Evolutionary conservation across 2,329 filamentous ascomycete genomes (phyloP).

Genomic region (Aspergillus amoenus): DNA sequence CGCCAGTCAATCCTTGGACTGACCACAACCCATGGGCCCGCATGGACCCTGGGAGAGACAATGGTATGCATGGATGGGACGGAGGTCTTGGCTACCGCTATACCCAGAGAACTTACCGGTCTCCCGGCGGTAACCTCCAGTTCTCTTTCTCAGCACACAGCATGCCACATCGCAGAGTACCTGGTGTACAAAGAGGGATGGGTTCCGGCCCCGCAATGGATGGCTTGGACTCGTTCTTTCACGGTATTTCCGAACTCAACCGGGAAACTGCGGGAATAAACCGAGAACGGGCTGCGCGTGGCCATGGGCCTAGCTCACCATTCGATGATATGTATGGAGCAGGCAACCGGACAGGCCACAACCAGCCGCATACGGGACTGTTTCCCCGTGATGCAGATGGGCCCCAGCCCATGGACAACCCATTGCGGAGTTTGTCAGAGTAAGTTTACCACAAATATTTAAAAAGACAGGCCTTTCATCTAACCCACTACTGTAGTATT

Average conservation of each 20-base stretch:
- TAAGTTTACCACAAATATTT: constrained; percentile 30
- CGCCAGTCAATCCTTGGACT: constrained; percentile 33
- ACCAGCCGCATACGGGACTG: constrained; percentile 33
- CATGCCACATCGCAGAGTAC: constrained; percentile 19
- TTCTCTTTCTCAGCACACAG: constrained; percentile 36
- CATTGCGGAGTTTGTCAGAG: constrained; percentile 50
- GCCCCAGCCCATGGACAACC: constrained; percentile 48
- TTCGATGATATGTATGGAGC: constrained; percentile 10
- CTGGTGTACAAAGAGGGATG: constrained; percentile 10
- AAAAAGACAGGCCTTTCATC: not conserved
- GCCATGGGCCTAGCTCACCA: constrained; percentile 7
- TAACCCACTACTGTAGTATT: constrained; percentile 20
- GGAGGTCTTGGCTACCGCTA: constrained; percentile 20
- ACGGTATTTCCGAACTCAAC: constrained; percentile 42
- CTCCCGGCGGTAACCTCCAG: constrained; percentile 47
- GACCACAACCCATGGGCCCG: constrained; percentile 50
- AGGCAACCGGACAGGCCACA: not conserved
- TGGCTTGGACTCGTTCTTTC: constrained; percentile 48
- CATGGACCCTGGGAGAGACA: constrained; percentile 36
- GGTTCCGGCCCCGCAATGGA: constrained; percentile 31
- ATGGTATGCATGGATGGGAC: constrained; percentile 6
- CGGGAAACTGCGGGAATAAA: constrained; percentile 38
- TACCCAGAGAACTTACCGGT: constrained; percentile 42
- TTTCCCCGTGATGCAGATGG: constrained; percentile 53
- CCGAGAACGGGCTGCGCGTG: constrained; percentile 8